Base-by-base conservation (phyloP, 805 yeast genomes). In the Yarrowia osloensis region DNA sequence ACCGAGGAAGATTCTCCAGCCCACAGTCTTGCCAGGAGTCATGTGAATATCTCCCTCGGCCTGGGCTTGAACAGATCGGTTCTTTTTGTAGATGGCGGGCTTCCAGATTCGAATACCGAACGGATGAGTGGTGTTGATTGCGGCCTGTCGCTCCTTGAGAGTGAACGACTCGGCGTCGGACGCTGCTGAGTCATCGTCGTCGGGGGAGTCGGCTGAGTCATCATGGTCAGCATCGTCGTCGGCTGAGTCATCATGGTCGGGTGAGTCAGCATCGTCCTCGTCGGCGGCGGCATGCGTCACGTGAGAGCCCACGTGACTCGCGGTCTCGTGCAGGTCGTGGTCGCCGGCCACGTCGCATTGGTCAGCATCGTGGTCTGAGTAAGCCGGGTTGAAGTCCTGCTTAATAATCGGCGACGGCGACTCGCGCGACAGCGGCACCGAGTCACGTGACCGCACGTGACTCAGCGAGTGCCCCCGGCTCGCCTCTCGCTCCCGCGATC, bases 61-160 rank as follows among this genome's bases (percentile, higher is more conserved):
- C 68, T 91, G 88, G 46, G 87, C 82, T 71, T 95, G 95, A 35
- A 95, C 98, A 4, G 97, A 90, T 73, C 99, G 86, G 68, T 85
- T 84, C 77, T 95, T 95, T 76, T 95, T 95, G 78, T 95, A 95
- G 67, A 95, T 80, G 2, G 98, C 97, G 1, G 99, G 99, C 74
- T 95, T 95, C 99, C 99, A 95, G 73, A 95, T 91, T 76, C 97
- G 88, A 54, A 95, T 94, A 82, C 99, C 99, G 74, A 95, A 95
- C 0, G 99, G 99, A 80, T 95, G 99, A 4, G 98, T 92, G 65
- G 90, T 87, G 75, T 95, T 95, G 75, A 95, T 95, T 17, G 99
- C 99, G 72, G 90, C 93, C 77, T 95, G 99, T 70, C 98, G 86
- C 71, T 93, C 97, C 69, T 95, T 82, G 66, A 94, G 81, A 4